A percentile compares a stretch with the other conserved stretches of the same genome.
Conservation (phyloP, 2,329 filamentous ascomycete genomes). For the Diplodia corticola region DNA sequence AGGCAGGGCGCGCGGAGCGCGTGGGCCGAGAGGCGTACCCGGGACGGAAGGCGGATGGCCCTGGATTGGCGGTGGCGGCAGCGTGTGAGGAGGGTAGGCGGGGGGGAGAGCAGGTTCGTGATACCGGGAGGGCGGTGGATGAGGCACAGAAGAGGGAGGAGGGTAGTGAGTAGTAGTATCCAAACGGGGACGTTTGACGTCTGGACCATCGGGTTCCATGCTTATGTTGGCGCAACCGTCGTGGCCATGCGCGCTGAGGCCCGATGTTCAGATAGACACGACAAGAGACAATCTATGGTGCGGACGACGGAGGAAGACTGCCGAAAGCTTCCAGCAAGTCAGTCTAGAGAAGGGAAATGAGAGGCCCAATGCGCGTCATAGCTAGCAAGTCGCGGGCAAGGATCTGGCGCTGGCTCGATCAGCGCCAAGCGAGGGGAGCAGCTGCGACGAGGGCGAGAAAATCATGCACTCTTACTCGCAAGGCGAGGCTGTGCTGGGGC, state of each 20-base stretch:
- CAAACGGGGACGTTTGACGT: slow-evolving; percentile 24
- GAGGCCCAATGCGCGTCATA: slow-evolving; percentile 25
- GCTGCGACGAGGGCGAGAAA: slow-evolving; percentile 20
- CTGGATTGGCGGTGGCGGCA: slow-evolving; percentile 23
- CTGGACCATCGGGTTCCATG: slow-evolving; percentile 25
- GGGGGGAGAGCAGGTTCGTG: slow-evolving; percentile 16
- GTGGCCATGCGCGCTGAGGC: slow-evolving; percentile 24
- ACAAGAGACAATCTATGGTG: slow-evolving; percentile 22
- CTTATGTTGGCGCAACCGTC: slow-evolving; percentile 24
- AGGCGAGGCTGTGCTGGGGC: slow-evolving; percentile 15
- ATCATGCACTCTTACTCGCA: slow-evolving; percentile 22
- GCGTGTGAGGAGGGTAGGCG: slow-evolving; percentile 20
- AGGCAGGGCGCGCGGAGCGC: slow-evolving; percentile 20
- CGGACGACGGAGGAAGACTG: slow-evolving; percentile 22
- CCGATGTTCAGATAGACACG: slow-evolving; percentile 23
- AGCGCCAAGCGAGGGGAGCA: slow-evolving; percentile 24
- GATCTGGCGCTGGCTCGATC: slow-evolving; percentile 22
- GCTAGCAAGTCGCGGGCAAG: slow-evolving; percentile 23
- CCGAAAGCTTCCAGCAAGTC: slow-evolving; percentile 25
- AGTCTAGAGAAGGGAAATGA: slow-evolving; percentile 24
- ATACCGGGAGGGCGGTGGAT: slow-evolving; percentile 18
- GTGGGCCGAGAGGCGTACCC: slow-evolving; percentile 17
- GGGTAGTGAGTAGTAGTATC: slow-evolving; percentile 22
- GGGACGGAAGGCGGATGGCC: slow-evolving; percentile 18
- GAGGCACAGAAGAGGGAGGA: slow-evolving; percentile 20